A percentile compares a stretch with the other conserved stretches of the same genome.
Evolutionary conservation across 176 grass and related monocot genomes (phyloP).

Genomic region (Luzula sylvatica): DNA sequence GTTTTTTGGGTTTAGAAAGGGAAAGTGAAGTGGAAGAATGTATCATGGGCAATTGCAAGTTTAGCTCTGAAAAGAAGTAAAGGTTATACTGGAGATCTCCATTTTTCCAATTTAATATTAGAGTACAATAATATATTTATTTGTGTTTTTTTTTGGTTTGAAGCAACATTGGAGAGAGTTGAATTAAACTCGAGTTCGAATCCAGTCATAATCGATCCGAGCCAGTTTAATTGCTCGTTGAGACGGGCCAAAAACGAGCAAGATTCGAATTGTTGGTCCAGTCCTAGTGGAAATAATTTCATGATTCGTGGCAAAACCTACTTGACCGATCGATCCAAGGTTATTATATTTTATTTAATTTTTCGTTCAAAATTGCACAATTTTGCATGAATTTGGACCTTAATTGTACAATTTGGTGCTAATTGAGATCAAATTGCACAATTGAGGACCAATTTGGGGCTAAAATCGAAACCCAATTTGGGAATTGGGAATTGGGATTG

Average conservation of each 20-base stretch:
- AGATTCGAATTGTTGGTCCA: conserved; percentile 77
- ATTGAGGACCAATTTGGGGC: too few relatives aligned
- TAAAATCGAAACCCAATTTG: neutral
- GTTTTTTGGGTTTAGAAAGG: conserved; percentile 35
- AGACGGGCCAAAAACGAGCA: conserved; percentile 36
- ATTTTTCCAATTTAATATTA: conserved; percentile 5
- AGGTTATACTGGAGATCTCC: conserved; percentile 64
- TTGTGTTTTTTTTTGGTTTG: conserved; percentile 7
- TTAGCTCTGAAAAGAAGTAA: conserved; percentile 58
- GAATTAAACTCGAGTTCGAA: conserved; percentile 41
- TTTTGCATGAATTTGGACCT: too few relatives aligned
- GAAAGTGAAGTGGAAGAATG: conserved; percentile 88
- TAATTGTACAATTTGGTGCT: too few relatives aligned
- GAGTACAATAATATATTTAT: neutral
- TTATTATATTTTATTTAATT: conserved; percentile 1
- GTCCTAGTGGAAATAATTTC: conserved; percentile 71
- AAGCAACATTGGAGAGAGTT: conserved; percentile 47
- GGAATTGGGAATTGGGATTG: conserved; percentile 2
- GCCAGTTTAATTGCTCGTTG: conserved; percentile 54
- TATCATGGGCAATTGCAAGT: conserved; percentile 81
- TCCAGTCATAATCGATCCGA: conserved; percentile 44
- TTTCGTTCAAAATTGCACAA: too few relatives aligned
- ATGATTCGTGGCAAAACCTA: conserved; percentile 97
- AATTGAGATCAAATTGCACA: too few relatives aligned
- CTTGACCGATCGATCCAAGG: conserved; percentile 79